Evolutionary conservation across 2,329 filamentous ascomycete genomes (phyloP).

Genomic region (Plenodomus lindquistii): DNA sequence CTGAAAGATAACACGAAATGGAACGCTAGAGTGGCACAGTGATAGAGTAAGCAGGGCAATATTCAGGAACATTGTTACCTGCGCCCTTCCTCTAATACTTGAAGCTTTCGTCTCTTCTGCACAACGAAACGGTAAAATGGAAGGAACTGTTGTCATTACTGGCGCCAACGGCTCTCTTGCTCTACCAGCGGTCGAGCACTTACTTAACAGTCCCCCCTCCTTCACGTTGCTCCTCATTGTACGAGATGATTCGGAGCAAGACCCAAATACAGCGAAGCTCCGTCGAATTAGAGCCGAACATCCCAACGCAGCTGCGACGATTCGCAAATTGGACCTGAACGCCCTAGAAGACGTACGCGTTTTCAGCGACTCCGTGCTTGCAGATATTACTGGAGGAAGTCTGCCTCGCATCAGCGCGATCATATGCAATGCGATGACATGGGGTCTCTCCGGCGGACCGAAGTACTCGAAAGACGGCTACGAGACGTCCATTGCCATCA

Average conservation of each 20-base stretch:
- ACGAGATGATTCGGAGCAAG: constrained; percentile 15
- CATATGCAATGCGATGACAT: constrained; percentile 29
- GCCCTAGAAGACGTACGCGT: constrained; percentile 11
- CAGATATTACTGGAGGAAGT: constrained; percentile 9
- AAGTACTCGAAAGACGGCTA: constrained; percentile 20
- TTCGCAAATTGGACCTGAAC: constrained; percentile 23
- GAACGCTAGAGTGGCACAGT: no score
- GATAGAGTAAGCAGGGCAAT: no score
- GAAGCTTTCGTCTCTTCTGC: no score
- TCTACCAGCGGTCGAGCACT: constrained; percentile 18
- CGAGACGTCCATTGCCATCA: constrained; percentile 20
- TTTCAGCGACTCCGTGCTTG: constrained; percentile 13
- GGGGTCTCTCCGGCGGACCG: constrained; percentile 15
- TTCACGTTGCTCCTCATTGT: constrained; percentile 23
- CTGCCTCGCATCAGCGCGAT: constrained; percentile 18
- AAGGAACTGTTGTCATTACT: constrained; percentile 10
- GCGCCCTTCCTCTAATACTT: no score
- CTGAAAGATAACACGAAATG: no score
- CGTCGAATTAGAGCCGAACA: constrained; percentile 11
- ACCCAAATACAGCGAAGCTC: constrained; percentile 23
- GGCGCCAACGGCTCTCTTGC: constrained; percentile 31
- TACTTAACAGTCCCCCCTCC: constrained; percentile 17
- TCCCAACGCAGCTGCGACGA: constrained; percentile 7
- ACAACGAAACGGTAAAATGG: not conserved
- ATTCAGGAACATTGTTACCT: no score